Evolutionary conservation across 306 rosid species (phyloP), one percentile per base, ranked within the genome.

Genomic region (Vigna angularis): DNA sequence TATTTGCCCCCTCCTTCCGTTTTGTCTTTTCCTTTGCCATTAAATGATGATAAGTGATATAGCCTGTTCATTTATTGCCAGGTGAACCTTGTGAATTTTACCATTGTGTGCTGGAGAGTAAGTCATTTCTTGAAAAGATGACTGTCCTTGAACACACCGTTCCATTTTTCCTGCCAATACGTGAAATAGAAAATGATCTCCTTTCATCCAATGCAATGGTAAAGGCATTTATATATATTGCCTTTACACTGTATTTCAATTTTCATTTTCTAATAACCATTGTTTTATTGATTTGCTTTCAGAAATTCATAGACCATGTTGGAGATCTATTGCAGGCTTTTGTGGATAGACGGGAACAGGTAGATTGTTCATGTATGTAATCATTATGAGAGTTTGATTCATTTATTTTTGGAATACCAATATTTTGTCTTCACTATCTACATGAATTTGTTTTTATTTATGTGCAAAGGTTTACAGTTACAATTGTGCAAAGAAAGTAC

Each of bases 261-360:
- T 75, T 79, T 69, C 59, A 9, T 34, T 47, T 77, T 30, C 42
- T 79, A 64, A 36, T 82, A 40, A 86, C 6, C 56, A 9, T 17
- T 62, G 51, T 68, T 57, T 61, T 72, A 8, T 49, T 70, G 74
- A 58, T 75, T 74, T 85, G 62, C 83, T 84, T 88, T 78, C 97
- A 93, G 99, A 91, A 93, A 87, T 90, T 95, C 86, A 95, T 95
- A 83, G 98, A 93, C 83, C 81, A 89, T 57, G 82, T 95, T 74
- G 99, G 98, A 87, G 98, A 95, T 79, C 93, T 95, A 75, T 80
- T 93, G 86, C 98, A 91, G 83, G 90, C 98, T 71, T 95, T 88
- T 75, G 99, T 95, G 90, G 97, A 95, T 74, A 93, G 98, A 88
- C 86, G 95, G 78, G 99, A 91, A 87, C 99, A 95, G 96, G 98